phyloP scores from a whole-genome alignment of 306 rosid species.

The Herpetospermum pedunculosum region DNA sequence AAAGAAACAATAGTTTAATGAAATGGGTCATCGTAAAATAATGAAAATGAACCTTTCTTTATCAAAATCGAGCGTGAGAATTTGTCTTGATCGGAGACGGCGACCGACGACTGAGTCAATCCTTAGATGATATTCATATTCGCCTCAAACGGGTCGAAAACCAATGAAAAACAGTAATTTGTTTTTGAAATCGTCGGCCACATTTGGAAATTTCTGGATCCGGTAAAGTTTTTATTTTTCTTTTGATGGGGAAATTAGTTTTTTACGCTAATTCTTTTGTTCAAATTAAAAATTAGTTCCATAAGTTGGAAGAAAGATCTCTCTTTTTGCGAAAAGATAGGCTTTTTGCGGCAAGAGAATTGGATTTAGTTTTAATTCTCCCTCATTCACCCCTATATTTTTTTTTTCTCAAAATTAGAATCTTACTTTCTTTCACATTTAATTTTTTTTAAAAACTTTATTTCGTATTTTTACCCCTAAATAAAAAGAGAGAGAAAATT shows the following conservation, averaged over 20 bases:
- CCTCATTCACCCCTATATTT: neutral
- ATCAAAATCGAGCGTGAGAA: neutral
- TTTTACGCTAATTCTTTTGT: neutral
- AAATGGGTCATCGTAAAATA: neutral
- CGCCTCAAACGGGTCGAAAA: neutral
- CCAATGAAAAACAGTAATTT: neutral
- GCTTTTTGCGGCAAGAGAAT: neutral
- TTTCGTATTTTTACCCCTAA: too few relatives aligned
- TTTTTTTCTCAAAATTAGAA: neutral
- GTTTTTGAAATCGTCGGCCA: neutral
- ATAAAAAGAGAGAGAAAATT: too few relatives aligned
- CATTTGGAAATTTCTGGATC: neutral
- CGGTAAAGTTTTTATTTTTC: neutral
- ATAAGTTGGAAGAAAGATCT: neutral
- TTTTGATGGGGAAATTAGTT: neutral
- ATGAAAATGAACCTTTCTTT: neutral
- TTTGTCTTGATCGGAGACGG: conserved; percentile 1
- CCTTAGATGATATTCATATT: neutral
- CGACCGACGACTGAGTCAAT: neutral
- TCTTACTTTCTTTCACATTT: too few relatives aligned
- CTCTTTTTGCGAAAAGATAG: neutral
- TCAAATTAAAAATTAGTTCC: neutral
- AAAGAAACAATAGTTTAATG: neutral
- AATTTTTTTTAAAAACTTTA: too few relatives aligned
- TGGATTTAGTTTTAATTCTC: neutral